These are phyloP conservation scores for Beverwykella pulmonaria DNA, from an alignment of 495 filamentous ascomycete genomes.

Conservation along the genomic window DNA sequence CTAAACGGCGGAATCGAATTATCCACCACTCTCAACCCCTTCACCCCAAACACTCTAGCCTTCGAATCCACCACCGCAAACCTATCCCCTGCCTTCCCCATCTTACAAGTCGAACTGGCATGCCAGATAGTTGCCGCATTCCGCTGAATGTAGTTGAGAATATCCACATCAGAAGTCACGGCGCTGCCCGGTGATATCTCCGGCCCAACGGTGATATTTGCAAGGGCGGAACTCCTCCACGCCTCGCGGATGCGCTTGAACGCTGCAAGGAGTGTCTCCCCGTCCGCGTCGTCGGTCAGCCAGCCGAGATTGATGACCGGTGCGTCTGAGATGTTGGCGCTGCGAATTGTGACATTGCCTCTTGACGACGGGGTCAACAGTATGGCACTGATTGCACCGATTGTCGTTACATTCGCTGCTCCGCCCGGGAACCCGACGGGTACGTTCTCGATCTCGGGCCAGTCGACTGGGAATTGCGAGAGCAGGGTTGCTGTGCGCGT, in stretches of 20 bases:
- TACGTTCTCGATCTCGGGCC: conserved; percentile 63
- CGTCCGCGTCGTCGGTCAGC: conserved; percentile 57
- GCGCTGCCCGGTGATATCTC: conserved; percentile 54
- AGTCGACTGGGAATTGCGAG: conserved; percentile 56
- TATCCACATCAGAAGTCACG: conserved; percentile 56
- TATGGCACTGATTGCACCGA: conserved; percentile 47
- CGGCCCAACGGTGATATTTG: conserved; percentile 48
- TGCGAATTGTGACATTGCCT: conserved; percentile 58
- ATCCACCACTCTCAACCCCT: conserved; percentile 35
- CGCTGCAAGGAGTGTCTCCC: conserved; percentile 57
- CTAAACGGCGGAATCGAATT: conserved; percentile 16
- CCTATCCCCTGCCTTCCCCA: conserved; percentile 51
- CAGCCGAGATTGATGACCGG: conserved; percentile 61
- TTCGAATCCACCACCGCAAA: conserved; percentile 60
- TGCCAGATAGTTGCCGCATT: conserved; percentile 54
- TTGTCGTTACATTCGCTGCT: conserved; percentile 49
- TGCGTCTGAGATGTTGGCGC: conserved; percentile 45
- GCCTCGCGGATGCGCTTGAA: conserved; percentile 57
- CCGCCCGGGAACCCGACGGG: conserved; percentile 39
- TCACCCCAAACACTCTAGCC: conserved; percentile 56
- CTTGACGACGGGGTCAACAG: conserved; percentile 55
- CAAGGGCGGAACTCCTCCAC: conserved; percentile 46
- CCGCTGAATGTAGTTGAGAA: conserved; percentile 51
- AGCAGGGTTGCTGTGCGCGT: conserved; percentile 26
- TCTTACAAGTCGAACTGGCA: conserved; percentile 56